A percentile compares a stretch with the other conserved stretches of the same genome.
Evolutionary conservation across 2,329 filamentous ascomycete species (phyloP).

Genomic region (Aaosphaeria pasadenensis): DNA sequence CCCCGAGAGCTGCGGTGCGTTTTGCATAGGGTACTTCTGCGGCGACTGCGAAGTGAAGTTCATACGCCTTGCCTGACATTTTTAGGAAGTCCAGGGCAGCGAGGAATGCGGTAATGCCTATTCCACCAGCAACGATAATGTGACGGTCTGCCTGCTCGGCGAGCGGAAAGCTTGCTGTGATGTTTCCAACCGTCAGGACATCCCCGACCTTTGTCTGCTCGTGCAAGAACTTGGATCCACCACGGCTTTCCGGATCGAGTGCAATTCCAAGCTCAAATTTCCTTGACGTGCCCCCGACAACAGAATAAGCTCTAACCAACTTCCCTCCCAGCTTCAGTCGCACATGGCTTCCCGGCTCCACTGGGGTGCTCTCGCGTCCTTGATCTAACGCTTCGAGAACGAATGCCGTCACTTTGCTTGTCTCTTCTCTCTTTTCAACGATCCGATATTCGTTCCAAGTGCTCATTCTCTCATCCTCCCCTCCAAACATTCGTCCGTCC

Average conservation of each 20-base stretch:
- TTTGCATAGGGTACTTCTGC: conserved; percentile 56
- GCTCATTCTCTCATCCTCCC: conserved; percentile 24
- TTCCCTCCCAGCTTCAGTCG: conserved; percentile 57
- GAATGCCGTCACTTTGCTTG: conserved; percentile 51
- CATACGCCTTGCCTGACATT: conserved; percentile 37
- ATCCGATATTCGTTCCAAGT: conserved; percentile 42
- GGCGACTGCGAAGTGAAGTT: conserved; percentile 58
- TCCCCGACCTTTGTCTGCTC: conserved; percentile 47
- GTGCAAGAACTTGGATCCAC: conserved; percentile 62
- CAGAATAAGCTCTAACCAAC: conserved; percentile 58
- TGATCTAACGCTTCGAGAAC: conserved; percentile 47
- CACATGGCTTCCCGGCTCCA: conserved; percentile 53
- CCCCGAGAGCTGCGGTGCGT: conserved; percentile 44
- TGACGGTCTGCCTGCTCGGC: conserved; percentile 53
- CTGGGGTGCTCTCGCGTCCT: conserved; percentile 26
- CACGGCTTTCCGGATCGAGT: conserved; percentile 53
- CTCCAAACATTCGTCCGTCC: conserved; percentile 22
- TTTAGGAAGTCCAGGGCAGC: conserved; percentile 41
- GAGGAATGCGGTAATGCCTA: conserved; percentile 66
- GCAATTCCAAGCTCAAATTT: conserved; percentile 59
- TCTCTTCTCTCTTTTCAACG: conserved; percentile 51
- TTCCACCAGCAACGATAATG: conserved; percentile 62
- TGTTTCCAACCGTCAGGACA: conserved; percentile 49
- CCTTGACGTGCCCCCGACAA: conserved; percentile 51
- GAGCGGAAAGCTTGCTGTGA: conserved; percentile 50